Conservation (phyloP, 768 basidiomycete species). For the Imleria badia region DNA sequence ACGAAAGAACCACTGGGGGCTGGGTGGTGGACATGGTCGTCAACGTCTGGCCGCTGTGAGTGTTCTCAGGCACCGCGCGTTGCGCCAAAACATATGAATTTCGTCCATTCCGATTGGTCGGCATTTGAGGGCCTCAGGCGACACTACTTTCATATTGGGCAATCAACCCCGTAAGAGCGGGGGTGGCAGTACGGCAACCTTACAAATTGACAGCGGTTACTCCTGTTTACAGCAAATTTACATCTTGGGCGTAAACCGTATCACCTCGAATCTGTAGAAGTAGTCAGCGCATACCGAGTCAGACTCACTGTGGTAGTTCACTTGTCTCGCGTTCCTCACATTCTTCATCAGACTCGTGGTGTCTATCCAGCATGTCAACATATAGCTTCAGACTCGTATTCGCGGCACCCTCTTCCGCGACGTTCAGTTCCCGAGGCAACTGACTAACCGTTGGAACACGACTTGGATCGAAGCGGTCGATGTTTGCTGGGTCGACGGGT, state of each 20-base stretch:
- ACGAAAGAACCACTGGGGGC: background rate
- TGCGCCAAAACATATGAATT: background rate
- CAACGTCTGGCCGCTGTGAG: constrained; percentile 3
- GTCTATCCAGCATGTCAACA: constrained; percentile 84
- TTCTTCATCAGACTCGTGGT: constrained; percentile 32
- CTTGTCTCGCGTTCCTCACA: constrained; percentile 24
- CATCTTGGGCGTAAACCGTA: background rate
- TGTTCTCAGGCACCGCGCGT: constrained; percentile 15
- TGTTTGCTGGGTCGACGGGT: constrained; percentile 73
- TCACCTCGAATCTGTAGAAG: constrained; percentile 29
- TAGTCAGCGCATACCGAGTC: background rate
- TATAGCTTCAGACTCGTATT: constrained; percentile 87
- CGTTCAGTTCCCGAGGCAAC: constrained; percentile 78
- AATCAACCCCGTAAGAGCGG: constrained; percentile 2
- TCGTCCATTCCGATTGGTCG: constrained; percentile 16
- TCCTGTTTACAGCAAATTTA: background rate
- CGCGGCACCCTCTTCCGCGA: constrained; percentile 53
- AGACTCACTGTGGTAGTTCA: constrained; percentile 18
- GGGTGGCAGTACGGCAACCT: background rate
- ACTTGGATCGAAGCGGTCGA: constrained; percentile 83
- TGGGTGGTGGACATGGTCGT: constrained; percentile 25
- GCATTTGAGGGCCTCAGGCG: background rate
- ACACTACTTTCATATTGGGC: background rate
- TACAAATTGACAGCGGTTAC: background rate
- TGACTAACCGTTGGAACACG: constrained; percentile 84